phyloP scores from a whole-genome alignment of 129 eudicot species.

The Flaveria linearis region DNA sequence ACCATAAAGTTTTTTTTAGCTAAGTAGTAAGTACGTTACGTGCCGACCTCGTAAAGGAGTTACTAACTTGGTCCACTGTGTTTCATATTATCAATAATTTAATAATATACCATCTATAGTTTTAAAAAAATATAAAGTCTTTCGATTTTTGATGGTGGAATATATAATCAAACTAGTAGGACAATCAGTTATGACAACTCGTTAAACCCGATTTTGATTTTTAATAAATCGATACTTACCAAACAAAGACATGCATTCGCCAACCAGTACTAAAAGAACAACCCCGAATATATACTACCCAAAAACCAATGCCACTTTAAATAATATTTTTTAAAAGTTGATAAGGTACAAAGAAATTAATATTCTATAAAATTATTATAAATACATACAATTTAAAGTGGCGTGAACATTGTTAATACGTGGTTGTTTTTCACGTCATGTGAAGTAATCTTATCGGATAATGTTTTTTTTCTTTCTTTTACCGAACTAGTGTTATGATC shows the following conservation, averaged over 20 bases:
- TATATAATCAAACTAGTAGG: background rate
- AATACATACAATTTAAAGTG: too few species aligned
- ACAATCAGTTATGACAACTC: background rate
- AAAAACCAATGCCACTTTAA: constrained; percentile 25
- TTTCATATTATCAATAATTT: too few species aligned
- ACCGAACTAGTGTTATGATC: too few species aligned
- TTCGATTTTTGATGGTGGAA: background rate
- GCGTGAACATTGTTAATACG: too few species aligned
- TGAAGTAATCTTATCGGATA: too few species aligned
- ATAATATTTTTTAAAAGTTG: background rate
- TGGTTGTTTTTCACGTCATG: too few species aligned
- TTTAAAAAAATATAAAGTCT: background rate
- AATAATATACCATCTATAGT: background rate
- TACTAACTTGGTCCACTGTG: background rate
- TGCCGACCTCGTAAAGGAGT: too few species aligned
- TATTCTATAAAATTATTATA: too few species aligned
- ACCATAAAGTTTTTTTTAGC: too few species aligned
- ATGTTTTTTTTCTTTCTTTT: too few species aligned
- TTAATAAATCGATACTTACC: background rate
- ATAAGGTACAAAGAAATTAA: too few species aligned
- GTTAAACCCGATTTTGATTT: background rate
- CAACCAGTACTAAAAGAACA: constrained; percentile 26
- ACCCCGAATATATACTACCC: constrained; percentile 12
- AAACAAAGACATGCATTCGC: constrained; percentile 10
- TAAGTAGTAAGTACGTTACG: too few species aligned